phyloP scores from a whole-genome alignment of 116 monocot genomes.

The Posidonia oceanica region DNA sequence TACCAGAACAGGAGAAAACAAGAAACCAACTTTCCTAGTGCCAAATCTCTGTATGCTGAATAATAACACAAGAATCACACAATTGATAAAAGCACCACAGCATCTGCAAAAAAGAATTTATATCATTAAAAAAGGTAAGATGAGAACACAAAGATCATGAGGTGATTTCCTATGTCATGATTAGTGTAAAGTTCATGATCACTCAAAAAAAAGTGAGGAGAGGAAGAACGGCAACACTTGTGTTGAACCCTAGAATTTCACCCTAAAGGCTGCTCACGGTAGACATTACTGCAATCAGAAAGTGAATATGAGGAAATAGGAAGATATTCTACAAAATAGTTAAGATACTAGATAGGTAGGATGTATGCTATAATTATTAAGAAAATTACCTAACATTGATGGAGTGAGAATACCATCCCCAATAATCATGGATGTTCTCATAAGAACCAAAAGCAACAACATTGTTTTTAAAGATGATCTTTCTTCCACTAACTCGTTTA shows the following conservation, averaged over 20 bases:
- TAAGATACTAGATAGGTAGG: not conserved
- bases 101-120: no score
- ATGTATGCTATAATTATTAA: not conserved
- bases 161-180: no score
- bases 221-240: no score
- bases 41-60: no score
- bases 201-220: no score
- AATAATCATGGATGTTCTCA: constrained; percentile 64
- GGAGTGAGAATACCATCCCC: constrained; percentile 50
- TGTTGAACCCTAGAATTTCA: constrained; percentile 58
- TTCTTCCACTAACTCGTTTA: constrained; percentile 62
- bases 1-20: constrained; percentile 9
- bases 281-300: constrained; percentile 62
- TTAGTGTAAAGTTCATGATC: not conserved
- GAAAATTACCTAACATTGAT: constrained; percentile 64
- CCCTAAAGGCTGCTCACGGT: constrained; percentile 88
- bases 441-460: constrained; percentile 75
- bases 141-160: no score
- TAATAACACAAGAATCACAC: constrained; percentile 47
- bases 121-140: not conserved
- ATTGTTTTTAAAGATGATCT: constrained; percentile 36
- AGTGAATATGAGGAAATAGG: not conserved
- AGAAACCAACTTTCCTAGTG: no score
- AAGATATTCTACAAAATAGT: not conserved
- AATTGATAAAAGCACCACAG: constrained; percentile 64